Conservation (phyloP, 768 basidiomycete species). For the Trametes punicea region DNA sequence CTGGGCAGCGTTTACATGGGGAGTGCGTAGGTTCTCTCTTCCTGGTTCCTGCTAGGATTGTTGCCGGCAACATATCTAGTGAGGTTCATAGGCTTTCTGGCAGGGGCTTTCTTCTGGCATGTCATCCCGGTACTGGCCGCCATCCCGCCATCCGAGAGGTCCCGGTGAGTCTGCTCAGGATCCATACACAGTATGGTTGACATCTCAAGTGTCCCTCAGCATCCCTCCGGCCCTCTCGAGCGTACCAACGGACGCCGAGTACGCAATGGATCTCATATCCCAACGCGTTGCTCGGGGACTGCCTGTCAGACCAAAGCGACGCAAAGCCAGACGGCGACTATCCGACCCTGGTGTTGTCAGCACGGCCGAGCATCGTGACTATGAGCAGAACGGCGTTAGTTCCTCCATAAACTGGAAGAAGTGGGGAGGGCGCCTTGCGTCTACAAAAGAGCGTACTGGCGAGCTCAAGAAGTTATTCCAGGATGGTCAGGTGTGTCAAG, state of each 20-base stretch:
- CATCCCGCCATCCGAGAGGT: constrained; percentile 44
- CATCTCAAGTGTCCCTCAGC: constrained; percentile 24
- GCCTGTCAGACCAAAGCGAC: constrained; percentile 35
- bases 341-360: neutral
- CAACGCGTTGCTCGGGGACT: constrained; percentile 55
- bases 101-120: constrained; percentile 64
- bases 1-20: constrained; percentile 4
- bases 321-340: neutral
- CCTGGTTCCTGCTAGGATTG: constrained; percentile 39
- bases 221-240: constrained; percentile 39
- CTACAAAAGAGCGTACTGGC: constrained; percentile 41
- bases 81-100: constrained; percentile 43
- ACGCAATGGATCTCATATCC: constrained; percentile 68
- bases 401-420: constrained; percentile 51
- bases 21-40: constrained; percentile 35
- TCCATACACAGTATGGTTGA: neutral
- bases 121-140: constrained; percentile 51
- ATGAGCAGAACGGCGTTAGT: neutral
- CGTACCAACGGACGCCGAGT: constrained; percentile 65
- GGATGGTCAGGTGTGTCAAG: constrained; percentile 32
- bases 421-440: constrained; percentile 46
- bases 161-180: constrained; percentile 35
- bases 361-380: neutral
- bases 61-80: constrained; percentile 49
- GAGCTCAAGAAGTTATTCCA: constrained; percentile 41